A percentile compares a stretch with the other conserved stretches of the same genome.
Conservation (phyloP, 2,329 filamentous ascomycete genomes). For the Fusarium abutilonis region DNA sequence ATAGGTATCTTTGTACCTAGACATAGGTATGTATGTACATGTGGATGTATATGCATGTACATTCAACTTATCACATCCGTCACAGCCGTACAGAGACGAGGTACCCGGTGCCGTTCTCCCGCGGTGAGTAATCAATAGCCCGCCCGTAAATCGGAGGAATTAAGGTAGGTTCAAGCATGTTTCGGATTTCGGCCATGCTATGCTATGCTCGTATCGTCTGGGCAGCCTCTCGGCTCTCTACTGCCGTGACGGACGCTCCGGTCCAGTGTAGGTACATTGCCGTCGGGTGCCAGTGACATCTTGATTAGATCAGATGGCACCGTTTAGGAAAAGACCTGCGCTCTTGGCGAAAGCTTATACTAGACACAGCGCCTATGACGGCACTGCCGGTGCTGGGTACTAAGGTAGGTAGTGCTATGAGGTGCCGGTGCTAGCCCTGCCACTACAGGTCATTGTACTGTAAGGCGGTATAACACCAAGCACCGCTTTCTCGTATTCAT, state of each 20-base stretch:
- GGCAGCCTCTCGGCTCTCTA: background rate
- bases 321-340: slow-evolving; percentile 6
- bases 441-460: too few species aligned
- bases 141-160: background rate
- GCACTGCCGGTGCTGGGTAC: background rate
- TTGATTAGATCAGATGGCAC: slow-evolving; percentile 35
- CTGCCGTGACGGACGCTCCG: background rate
- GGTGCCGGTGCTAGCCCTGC: background rate
- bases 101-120: slow-evolving; percentile 6
- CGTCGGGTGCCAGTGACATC: background rate
- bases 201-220: too few species aligned
- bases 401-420: slow-evolving; percentile 1
- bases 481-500: background rate
- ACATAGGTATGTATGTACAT: too few species aligned
- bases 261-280: too few species aligned
- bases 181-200: background rate
- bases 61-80: background rate
- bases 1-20: too few species aligned
- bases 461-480: background rate
- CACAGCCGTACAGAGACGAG: background rate
- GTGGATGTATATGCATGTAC: too few species aligned
- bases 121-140: background rate
- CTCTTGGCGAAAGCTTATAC: slow-evolving; percentile 35
- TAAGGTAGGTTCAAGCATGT: slow-evolving; percentile 13
- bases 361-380: slow-evolving; percentile 18